Evolutionary conservation across 768 basidiomycete species (phyloP).

Genomic region (Boletus barrowsii): DNA sequence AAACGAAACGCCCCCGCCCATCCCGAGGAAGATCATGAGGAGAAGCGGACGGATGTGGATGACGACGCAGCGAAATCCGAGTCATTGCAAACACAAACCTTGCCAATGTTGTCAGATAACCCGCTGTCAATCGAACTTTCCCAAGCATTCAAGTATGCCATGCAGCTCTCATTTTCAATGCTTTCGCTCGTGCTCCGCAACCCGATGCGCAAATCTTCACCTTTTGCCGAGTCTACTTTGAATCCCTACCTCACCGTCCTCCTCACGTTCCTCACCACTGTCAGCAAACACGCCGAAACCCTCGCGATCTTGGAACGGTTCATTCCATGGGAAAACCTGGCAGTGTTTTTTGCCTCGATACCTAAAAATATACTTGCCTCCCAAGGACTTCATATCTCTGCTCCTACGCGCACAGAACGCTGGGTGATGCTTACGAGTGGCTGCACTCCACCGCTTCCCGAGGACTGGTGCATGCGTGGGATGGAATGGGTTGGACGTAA

Average conservation of each 20-base stretch:
- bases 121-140: conserved; percentile 47
- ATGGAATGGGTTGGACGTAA: conserved; percentile 94
- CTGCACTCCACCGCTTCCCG: conserved; percentile 71
- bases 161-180: conserved; percentile 78
- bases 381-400: conserved; percentile 39
- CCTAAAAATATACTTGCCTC: conserved; percentile 50
- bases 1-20: conserved; percentile 40
- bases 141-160: conserved; percentile 65
- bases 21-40: conserved; percentile 39
- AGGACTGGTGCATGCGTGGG: conserved; percentile 94
- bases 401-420: conserved; percentile 41
- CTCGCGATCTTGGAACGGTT: conserved; percentile 65
- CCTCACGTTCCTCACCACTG: conserved; percentile 74
- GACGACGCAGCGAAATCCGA: conserved; percentile 37
- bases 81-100: conserved; percentile 22
- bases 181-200: conserved; percentile 67
- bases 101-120: conserved; percentile 32
- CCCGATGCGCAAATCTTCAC: conserved; percentile 59
- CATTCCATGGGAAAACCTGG: conserved; percentile 83
- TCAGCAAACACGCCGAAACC: conserved; percentile 62
- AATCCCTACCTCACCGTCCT: conserved; percentile 98
- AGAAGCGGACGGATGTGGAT: conserved; percentile 65
- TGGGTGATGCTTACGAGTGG: conserved; percentile 69
- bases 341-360: conserved; percentile 59
- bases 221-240: conserved; percentile 50